phyloP scores from a whole-genome alignment of 2,329 filamentous ascomycete species.

The Emmonsiellopsis sp. region DNA sequence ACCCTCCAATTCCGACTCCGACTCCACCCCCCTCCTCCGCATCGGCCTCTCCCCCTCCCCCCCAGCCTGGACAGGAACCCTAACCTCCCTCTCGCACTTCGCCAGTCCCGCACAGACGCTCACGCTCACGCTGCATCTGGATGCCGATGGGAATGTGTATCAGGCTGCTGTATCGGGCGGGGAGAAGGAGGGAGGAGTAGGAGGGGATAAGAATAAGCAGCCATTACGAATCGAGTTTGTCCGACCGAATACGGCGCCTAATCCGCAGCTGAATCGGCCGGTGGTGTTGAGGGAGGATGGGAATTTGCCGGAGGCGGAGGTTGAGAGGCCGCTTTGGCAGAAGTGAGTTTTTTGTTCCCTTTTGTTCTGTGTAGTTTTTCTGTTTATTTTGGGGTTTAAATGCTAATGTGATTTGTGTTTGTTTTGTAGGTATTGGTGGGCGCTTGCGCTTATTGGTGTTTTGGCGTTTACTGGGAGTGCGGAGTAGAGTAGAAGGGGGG shows the following conservation, averaged over 20 bases:
- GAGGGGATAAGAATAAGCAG: neutral
- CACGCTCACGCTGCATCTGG: slow-evolving; percentile 34
- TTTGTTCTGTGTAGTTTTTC: neutral
- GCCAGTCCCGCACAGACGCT: slow-evolving; percentile 22
- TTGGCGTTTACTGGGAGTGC: slow-evolving; percentile 34
- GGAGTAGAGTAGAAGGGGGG: slow-evolving; percentile 19
- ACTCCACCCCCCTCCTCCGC: slow-evolving; percentile 35
- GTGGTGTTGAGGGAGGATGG: slow-evolving; percentile 30
- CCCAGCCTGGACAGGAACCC: slow-evolving; percentile 29
- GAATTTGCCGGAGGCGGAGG: slow-evolving; percentile 27
- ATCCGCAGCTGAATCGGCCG: slow-evolving; percentile 32
- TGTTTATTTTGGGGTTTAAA: neutral
- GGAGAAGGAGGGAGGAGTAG: neutral
- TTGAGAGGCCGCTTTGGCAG: slow-evolving; percentile 35
- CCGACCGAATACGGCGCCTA: slow-evolving; percentile 21
- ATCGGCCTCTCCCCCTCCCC: slow-evolving; percentile 41
- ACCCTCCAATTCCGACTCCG: slow-evolving; percentile 2
- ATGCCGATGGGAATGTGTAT: slow-evolving; percentile 27
- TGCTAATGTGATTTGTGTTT: neutral
- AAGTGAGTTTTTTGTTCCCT: slow-evolving; percentile 21
- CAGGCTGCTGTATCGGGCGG: slow-evolving; percentile 28
- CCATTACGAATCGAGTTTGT: slow-evolving; percentile 26
- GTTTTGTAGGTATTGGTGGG: slow-evolving; percentile 38
- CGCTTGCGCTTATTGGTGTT: slow-evolving; percentile 33
- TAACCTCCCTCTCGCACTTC: slow-evolving; percentile 30